phyloP scores from a whole-genome alignment of 2,329 filamentous ascomycete genomes.

The Fusarium nurragi region DNA sequence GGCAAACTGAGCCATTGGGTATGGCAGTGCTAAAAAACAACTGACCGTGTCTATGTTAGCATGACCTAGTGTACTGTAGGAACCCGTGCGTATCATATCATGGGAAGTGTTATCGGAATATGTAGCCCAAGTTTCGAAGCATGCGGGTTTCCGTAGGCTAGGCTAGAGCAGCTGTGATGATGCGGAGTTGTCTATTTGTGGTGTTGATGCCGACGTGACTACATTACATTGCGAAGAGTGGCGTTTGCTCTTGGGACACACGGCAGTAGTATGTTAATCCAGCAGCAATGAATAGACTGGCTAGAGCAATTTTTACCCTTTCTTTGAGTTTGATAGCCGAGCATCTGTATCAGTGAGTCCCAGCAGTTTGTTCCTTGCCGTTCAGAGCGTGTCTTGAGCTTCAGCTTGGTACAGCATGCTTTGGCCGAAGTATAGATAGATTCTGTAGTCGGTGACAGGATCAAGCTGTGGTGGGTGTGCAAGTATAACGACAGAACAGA shows the following conservation, averaged over 20 bases:
- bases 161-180: background rate
- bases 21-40: slow-evolving; percentile 6
- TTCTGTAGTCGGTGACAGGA: slow-evolving; percentile 21
- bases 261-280: background rate
- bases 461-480: slow-evolving; percentile 8
- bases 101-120: slow-evolving; percentile 6
- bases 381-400: background rate
- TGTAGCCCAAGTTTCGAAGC: slow-evolving; percentile 8
- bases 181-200: slow-evolving; percentile 7
- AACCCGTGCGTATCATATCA: slow-evolving; percentile 10
- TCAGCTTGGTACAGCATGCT: background rate
- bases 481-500: slow-evolving; percentile 18
- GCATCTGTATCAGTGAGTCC: no score
- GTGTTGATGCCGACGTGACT: background rate
- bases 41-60: background rate
- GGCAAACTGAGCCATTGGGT: background rate
- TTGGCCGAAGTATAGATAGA: slow-evolving; percentile 13
- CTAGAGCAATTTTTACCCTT: background rate
- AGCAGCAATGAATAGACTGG: background rate
- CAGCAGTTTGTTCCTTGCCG: background rate
- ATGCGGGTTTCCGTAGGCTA: slow-evolving; percentile 28
- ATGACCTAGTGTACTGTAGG: background rate
- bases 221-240: background rate
- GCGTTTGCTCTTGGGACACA: background rate
- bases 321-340: background rate